These are phyloP conservation scores for Dimargaris cristalligena DNA, from an alignment of 192 early-diverging fungal genomes.

Conservation along the genomic window DNA sequence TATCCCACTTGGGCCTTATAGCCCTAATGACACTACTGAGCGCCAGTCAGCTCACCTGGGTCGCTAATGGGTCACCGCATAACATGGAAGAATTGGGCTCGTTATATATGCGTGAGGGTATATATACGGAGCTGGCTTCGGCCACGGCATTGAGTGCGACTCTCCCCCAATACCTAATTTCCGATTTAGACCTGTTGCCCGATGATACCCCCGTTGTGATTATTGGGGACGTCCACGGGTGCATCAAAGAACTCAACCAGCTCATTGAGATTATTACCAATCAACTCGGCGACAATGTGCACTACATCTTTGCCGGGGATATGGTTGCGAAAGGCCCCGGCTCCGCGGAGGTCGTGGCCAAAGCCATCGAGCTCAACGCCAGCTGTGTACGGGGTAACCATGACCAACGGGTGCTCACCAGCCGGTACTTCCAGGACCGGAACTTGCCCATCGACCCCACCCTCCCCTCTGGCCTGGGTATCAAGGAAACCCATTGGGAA, in stretches of 20 bases:
- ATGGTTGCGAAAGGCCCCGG: constrained; percentile 44
- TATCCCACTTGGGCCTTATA: too few relatives aligned
- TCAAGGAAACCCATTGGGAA: constrained; percentile 17
- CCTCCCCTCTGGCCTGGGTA: constrained; percentile 16
- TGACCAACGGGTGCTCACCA: constrained; percentile 45
- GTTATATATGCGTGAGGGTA: too few relatives aligned
- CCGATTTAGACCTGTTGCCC: too few relatives aligned
- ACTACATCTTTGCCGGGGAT: constrained; percentile 49
- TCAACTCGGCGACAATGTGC: constrained; percentile 27
- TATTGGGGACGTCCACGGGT: constrained; percentile 57
- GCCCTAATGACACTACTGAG: too few relatives aligned
- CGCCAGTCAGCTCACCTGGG: too few relatives aligned
- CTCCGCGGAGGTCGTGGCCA: constrained; percentile 35
- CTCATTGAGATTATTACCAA: constrained; percentile 29
- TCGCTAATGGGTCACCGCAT: too few relatives aligned
- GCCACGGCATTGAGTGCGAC: too few relatives aligned
- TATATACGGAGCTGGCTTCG: too few relatives aligned
- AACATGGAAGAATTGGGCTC: too few relatives aligned
- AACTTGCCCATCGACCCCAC: constrained; percentile 11
- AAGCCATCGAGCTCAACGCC: constrained; percentile 26
- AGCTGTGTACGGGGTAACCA: too few relatives aligned
- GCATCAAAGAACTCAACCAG: constrained; percentile 29
- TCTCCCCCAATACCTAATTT: too few relatives aligned
- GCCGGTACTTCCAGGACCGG: constrained; percentile 30
- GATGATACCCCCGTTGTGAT: too few relatives aligned